phyloP scores from a whole-genome alignment of 345 rosid genomes.

The Excoecaria agallocha region DNA sequence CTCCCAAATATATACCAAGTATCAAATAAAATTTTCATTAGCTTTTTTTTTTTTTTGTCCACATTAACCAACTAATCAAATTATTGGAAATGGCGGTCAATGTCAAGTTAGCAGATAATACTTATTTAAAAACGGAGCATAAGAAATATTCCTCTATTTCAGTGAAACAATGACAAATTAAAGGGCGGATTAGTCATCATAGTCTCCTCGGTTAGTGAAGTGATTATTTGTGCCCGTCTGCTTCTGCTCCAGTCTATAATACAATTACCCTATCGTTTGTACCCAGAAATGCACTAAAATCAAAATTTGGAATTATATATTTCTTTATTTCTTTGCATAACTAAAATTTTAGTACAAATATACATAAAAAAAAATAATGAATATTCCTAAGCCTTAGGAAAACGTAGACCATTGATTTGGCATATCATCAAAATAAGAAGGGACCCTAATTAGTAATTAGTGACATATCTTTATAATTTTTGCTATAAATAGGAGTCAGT shows the following conservation, averaged over 20 bases:
- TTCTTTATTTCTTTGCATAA: neutral
- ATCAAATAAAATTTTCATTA: neutral
- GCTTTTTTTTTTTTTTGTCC: neutral
- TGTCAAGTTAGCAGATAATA: too few relatives aligned
- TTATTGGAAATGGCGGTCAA: neutral
- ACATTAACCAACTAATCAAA: neutral
- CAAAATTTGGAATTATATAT: slow-evolving; percentile 3
- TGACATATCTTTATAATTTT: neutral
- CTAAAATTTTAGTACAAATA: too few relatives aligned
- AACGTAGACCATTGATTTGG: slow-evolving; percentile 12
- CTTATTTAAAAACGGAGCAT: neutral
- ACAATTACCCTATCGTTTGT: slow-evolving; percentile 9
- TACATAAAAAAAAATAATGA: too few relatives aligned
- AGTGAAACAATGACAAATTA: neutral
- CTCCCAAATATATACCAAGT: too few relatives aligned
- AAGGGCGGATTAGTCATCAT: neutral
- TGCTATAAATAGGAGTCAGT: too few relatives aligned
- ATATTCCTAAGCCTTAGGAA: neutral
- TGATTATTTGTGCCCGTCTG: neutral
- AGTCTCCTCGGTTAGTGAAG: too few relatives aligned
- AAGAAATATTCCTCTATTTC: neutral
- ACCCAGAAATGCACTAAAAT: neutral
- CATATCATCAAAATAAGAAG: neutral
- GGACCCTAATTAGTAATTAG: neutral
- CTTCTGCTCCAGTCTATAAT: neutral